Evolutionary conservation across 129 eudicot genomes (phyloP).

Genomic region (Calendula officinalis): DNA sequence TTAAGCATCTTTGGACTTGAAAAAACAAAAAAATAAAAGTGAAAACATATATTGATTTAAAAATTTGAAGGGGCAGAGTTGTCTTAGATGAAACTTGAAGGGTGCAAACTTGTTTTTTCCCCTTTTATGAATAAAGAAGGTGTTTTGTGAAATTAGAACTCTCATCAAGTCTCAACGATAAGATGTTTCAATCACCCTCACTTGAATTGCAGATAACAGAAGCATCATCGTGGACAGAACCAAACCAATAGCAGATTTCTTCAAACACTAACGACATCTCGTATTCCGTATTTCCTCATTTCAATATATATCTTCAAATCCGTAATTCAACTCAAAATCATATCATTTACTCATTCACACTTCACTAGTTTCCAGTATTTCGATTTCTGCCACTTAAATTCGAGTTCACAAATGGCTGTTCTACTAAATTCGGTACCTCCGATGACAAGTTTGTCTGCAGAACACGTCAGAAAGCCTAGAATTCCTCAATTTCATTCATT

Average conservation of each 20-base stretch:
- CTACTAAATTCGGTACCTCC: slow-evolving; percentile 53
- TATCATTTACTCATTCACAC: neutral
- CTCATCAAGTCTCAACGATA: slow-evolving; percentile 30
- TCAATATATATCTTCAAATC: neutral
- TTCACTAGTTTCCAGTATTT: neutral
- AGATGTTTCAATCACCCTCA: slow-evolving; percentile 25
- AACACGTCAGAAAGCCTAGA: slow-evolving; percentile 33
- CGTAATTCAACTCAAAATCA: slow-evolving; percentile 7
- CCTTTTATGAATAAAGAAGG: neutral
- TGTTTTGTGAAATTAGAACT: neutral
- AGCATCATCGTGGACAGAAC: slow-evolving; percentile 16
- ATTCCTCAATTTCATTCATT: slow-evolving; percentile 39
- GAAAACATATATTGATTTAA: neutral
- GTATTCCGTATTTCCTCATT: slow-evolving; percentile 1
- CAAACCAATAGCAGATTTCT: slow-evolving; percentile 11
- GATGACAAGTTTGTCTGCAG: slow-evolving; percentile 41
- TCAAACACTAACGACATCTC: slow-evolving; percentile 19
- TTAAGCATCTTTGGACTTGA: neutral
- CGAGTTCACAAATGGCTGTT: slow-evolving; percentile 42
- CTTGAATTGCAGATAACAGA: slow-evolving; percentile 2
- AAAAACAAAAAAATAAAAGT: neutral
- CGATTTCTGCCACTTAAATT: neutral
- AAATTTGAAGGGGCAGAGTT: neutral
- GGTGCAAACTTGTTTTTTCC: neutral
- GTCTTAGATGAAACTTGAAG: slow-evolving; percentile 15